Evolutionary conservation across 2,329 filamentous ascomycete genomes (phyloP).

Genomic region (Zymoseptoria tritici): DNA sequence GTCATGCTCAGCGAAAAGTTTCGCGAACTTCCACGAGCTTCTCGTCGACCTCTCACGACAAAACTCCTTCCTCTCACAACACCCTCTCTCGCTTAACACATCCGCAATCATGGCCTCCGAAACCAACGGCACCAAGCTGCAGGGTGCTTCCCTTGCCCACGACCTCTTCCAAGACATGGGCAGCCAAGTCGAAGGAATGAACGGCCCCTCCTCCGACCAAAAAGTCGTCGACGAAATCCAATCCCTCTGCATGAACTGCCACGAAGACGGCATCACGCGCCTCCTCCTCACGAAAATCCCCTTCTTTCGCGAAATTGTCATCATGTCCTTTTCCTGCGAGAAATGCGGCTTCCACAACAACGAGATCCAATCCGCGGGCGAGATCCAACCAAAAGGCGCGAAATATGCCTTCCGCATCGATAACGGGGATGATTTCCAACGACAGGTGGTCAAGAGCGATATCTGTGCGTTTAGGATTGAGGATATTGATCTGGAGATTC

Average conservation of each 20-base stretch:
- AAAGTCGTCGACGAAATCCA: slow-evolving; percentile 48
- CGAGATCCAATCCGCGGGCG: slow-evolving; percentile 85
- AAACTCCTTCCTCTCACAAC: not conserved
- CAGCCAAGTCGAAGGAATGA: slow-evolving; percentile 38
- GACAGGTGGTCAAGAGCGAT: slow-evolving; percentile 90
- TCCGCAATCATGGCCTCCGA: slow-evolving; percentile 48
- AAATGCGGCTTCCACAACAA: slow-evolving; percentile 87
- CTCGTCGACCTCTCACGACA: not conserved
- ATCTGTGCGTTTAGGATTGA: slow-evolving; percentile 78
- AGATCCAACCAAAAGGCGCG: slow-evolving; percentile 81
- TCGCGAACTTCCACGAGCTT: not conserved
- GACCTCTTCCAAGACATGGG: slow-evolving; percentile 49
- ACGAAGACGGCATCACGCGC: slow-evolving; percentile 62
- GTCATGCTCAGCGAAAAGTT: not conserved
- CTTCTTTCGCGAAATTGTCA: slow-evolving; percentile 93
- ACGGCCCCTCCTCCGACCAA: slow-evolving; percentile 35
- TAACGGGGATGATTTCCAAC: slow-evolving; percentile 63
- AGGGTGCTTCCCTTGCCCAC: slow-evolving; percentile 31
- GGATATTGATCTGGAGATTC: slow-evolving; percentile 88
- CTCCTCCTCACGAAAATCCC: slow-evolving; percentile 88
- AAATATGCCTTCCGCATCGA: slow-evolving; percentile 79
- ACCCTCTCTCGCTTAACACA: not conserved
- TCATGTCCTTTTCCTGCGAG: slow-evolving; percentile 93
- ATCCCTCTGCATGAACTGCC: slow-evolving; percentile 49
- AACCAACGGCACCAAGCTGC: slow-evolving; percentile 5